A percentile compares a stretch with the other conserved stretches of the same genome.
phyloP scores from a whole-genome alignment of 768 basidiomycete genomes.

The Pisolithus microcarpus region DNA sequence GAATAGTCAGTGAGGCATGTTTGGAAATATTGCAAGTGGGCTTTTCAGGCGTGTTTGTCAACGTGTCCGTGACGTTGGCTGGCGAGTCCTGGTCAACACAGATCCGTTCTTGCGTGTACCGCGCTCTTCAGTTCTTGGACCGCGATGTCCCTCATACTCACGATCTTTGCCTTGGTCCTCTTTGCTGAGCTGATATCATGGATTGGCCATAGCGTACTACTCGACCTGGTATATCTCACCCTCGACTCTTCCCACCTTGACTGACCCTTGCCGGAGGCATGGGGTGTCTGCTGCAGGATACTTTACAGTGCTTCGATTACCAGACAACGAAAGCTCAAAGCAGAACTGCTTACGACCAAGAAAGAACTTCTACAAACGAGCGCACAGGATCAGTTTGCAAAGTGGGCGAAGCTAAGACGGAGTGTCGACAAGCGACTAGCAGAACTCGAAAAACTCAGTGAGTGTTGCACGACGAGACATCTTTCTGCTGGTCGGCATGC shows the following conservation, averaged over 20 bases:
- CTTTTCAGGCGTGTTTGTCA: neutral
- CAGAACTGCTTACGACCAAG: slow-evolving; percentile 72
- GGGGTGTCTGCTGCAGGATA: slow-evolving; percentile 59
- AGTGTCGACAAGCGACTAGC: slow-evolving; percentile 87
- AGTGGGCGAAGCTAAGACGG: slow-evolving; percentile 91
- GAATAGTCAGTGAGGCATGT: too few species aligned
- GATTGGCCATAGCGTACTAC: slow-evolving; percentile 81
- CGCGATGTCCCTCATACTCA: slow-evolving; percentile 64
- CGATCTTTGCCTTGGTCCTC: slow-evolving; percentile 78
- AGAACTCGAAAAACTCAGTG: slow-evolving; percentile 90
- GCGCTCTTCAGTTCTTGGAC: neutral
- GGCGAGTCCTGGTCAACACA: neutral
- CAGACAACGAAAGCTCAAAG: slow-evolving; percentile 67
- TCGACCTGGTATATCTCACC: slow-evolving; percentile 57
- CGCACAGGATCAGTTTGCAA: slow-evolving; percentile 96
- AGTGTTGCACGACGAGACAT: slow-evolving; percentile 23
- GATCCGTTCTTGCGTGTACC: neutral
- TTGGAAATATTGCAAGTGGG: too few species aligned
- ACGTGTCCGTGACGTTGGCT: slow-evolving; percentile 12
- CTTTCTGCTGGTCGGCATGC: slow-evolving; percentile 1
- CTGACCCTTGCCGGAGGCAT: slow-evolving; percentile 45
- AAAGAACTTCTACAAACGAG: slow-evolving; percentile 83
- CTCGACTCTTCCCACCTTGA: slow-evolving; percentile 1
- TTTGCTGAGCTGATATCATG: slow-evolving; percentile 79
- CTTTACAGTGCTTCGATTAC: slow-evolving; percentile 50